phyloP scores from a whole-genome alignment of 148 eudicot genomes.

The Cornus suecica region DNA sequence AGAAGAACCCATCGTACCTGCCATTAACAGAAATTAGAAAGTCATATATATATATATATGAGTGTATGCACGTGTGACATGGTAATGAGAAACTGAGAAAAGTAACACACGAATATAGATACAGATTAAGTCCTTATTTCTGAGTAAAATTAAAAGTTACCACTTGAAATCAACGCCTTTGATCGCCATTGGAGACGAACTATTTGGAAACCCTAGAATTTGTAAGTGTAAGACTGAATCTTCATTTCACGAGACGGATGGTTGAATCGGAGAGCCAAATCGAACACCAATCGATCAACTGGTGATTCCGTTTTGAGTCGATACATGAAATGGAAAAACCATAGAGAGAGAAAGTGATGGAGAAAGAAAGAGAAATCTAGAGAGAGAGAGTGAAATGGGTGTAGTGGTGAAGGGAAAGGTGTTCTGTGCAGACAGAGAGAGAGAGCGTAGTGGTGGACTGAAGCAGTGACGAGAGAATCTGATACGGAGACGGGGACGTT shows the following conservation, averaged over 20 bases:
- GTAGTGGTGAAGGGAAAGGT: background rate
- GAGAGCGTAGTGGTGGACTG: background rate
- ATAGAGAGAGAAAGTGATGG: conserved; percentile 10
- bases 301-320: background rate
- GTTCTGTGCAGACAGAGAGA: background rate
- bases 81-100: background rate
- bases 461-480: background rate
- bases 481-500: background rate
- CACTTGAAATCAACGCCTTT: conserved; percentile 82
- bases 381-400: background rate
- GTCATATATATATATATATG: conserved; percentile 5
- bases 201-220: conserved; percentile 11
- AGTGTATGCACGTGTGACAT: background rate
- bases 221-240: background rate
- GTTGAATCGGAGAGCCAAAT: conserved; percentile 7
- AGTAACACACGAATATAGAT: background rate
- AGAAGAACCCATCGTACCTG: conserved; percentile 99
- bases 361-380: background rate
- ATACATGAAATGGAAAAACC: background rate
- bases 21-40: conserved; percentile 20
- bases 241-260: background rate
- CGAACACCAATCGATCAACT: background rate
- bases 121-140: background rate
- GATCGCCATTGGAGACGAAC: conserved; percentile 41
- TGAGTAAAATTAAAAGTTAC: conserved; percentile 26